Percentiles rank a stretch among this genome's conserved stretches.
These are phyloP conservation scores for Clarireedia sp. DNA, from an alignment of 2,329 filamentous ascomycete species.

Conservation along the genomic window DNA sequence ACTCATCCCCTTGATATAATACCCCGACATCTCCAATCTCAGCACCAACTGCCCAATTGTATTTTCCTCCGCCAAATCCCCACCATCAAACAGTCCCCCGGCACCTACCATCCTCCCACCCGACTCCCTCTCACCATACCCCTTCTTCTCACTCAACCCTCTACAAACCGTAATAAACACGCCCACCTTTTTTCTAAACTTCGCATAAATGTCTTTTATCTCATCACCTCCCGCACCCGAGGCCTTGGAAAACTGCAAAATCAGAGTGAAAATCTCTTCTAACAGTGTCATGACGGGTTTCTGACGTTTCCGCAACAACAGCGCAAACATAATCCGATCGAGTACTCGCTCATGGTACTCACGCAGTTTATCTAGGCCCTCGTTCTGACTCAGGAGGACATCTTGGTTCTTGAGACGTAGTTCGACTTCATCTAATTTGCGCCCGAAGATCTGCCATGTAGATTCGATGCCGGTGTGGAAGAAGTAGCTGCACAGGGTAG, in stretches of 20 bases:
- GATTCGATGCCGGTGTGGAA: conserved; percentile 68
- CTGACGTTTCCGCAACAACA: conserved; percentile 69
- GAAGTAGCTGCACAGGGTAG: conserved; percentile 65
- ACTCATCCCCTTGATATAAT: conserved; percentile 39
- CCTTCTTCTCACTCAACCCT: conserved; percentile 56
- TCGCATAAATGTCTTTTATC: conserved; percentile 48
- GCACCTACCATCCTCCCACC: conserved; percentile 23
- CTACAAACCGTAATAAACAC: conserved; percentile 68
- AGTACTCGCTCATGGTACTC: conserved; percentile 65
- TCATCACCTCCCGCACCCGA: conserved; percentile 35
- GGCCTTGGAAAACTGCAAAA: conserved; percentile 62
- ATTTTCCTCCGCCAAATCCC: conserved; percentile 41
- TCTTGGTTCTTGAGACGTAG: conserved; percentile 39
- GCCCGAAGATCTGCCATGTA: conserved; percentile 65
- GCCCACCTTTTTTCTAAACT: conserved; percentile 63
- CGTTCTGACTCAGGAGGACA: conserved; percentile 35
- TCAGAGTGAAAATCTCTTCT: conserved; percentile 64
- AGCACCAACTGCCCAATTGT: conserved; percentile 61
- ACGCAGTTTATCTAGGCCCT: conserved; percentile 59
- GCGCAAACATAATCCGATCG: conserved; percentile 64
- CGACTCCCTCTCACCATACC: conserved; percentile 28
- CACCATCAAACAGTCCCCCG: conserved; percentile 30
- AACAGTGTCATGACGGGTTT: conserved; percentile 63
- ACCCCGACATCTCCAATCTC: conserved; percentile 62
- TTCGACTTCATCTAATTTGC: conserved; percentile 57